Evolutionary conservation across 192 early-diverging fungal species (phyloP), one percentile per base, ranked within the genome.

Genomic region (Coemansia sp.): DNA sequence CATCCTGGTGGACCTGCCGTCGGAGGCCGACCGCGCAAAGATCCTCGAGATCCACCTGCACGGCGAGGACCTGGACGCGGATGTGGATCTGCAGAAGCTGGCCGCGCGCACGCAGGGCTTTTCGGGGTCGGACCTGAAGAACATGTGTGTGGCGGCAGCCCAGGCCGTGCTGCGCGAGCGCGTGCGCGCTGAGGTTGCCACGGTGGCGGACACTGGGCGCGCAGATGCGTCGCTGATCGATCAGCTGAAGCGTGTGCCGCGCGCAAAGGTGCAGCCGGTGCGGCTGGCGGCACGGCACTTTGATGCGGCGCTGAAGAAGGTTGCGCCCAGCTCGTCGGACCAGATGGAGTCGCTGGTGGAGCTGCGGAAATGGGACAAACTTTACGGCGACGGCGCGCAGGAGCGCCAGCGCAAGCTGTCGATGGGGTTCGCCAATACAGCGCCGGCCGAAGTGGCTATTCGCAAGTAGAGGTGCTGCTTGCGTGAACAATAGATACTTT

Each of bases 101-200:
- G 92, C 90, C 19, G 80, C 82, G 61, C 79, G 75, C 23, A 92
- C 92, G 1, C 69, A 83, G n/a, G 81, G 85, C 38, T 98, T 89
- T 65, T 95, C 93, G 21, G 96, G 96, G 10, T 93, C 91, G 24
- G 96, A 98, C 69, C 71, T 98, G 53, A 97, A 95, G 74, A 98
- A 97, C 64, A 59, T 98, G 51, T 94, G 92, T 64, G 86, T 98
- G 25, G 85, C 93, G 21, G 91, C 96, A 0, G 94, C 89, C 0
- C 72, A 89, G 27, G 78, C 75, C 2, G 79, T 84, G 6, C 80
- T 90, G 28, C 85, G 85, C 48, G 87, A 89, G 62, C 52, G 80
- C 47, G 72, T 87, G 28, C 77, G 80, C 21, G 64, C 77, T 6
- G 83, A 86, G 46, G 64, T 75, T 14, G 54, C 56, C 5, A 31